Percentiles rank a stretch among this genome's conserved stretches.
phyloP scores from a whole-genome alignment of 352 stramenopile species.

The Pythium brassicae region DNA sequence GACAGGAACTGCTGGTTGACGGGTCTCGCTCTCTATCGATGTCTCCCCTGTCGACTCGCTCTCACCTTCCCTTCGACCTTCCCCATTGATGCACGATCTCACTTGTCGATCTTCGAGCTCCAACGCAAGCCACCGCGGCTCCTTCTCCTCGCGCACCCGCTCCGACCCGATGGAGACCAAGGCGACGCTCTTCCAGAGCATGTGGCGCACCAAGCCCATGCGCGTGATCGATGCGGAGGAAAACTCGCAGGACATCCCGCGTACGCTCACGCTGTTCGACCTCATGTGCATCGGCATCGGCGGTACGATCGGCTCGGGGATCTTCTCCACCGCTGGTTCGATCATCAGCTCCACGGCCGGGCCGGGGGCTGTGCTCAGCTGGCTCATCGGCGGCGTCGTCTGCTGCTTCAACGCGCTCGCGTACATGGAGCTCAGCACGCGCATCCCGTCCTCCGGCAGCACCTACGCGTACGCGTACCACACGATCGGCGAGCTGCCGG shows the following conservation, averaged over 20 bases:
- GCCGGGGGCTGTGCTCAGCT: slow-evolving; percentile 69
- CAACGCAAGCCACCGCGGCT: neutral
- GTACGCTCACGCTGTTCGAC: slow-evolving; percentile 72
- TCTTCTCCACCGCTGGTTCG: slow-evolving; percentile 73
- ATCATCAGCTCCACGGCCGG: slow-evolving; percentile 74
- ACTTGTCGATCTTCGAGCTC: slow-evolving; percentile 1
- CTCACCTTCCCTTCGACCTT: too few relatives aligned
- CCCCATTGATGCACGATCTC: neutral
- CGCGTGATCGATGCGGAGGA: slow-evolving; percentile 58
- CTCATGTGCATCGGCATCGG: slow-evolving; percentile 86
- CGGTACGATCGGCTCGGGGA: slow-evolving; percentile 82
- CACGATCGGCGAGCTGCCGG: slow-evolving; percentile 86
- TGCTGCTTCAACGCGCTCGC: slow-evolving; percentile 73
- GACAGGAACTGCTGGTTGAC: neutral
- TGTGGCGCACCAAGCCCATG: slow-evolving; percentile 57
- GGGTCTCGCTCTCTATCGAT: neutral
- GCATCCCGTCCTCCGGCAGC: slow-evolving; percentile 81
- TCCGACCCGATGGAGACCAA: slow-evolving; percentile 11
- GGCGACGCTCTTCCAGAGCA: slow-evolving; percentile 9
- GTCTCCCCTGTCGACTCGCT: neutral
- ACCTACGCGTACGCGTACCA: slow-evolving; percentile 92
- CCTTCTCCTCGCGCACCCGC: neutral
- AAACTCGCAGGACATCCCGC: slow-evolving; percentile 33
- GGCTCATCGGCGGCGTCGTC: slow-evolving; percentile 64
- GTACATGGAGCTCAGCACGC: slow-evolving; percentile 82